Evolutionary conservation across 192 early-diverging fungal genomes (phyloP), one percentile per base, ranked within the genome.

Genomic region (Geranomyces michiganensis): DNA sequence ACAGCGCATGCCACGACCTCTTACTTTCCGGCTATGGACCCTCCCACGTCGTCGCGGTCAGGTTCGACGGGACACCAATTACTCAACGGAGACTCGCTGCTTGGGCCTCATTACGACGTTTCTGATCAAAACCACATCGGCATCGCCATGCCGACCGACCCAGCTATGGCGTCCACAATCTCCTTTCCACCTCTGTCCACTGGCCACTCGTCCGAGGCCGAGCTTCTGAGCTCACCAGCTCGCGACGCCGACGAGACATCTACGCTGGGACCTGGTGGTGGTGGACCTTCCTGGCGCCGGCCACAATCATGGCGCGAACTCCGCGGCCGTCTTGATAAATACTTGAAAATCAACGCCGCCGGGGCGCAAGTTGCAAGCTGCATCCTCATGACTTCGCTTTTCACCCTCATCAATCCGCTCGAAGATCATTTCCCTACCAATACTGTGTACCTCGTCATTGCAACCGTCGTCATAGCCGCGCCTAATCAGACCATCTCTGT

Each of bases 401-500:
- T 73, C 32, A 65, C 63, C 0, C 51, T 73, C 7, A 73, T 73
- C 62, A 73, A 59, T 12, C 71, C 71, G 21, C 15, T 73, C 12
- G 51, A 66, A 56, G 64, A 65, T 9, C 4, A 0, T 17, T 65
- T 30, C n/a, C 62, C 71, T 8, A 55, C 53, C 7, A 73, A 73
- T 44, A 62, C 71, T 33, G 51, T 73, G 0, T 73, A 66, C 43
- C 17, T 73, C 21, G 55, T 44, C 15, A 56, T 73, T 14, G 62
- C 71, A 6, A 51, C 64, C 9, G 43, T 73, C 29, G 64, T 73
- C 41, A 48, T 65, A 15, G 48, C 71, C 24, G 15, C 47, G 33
- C 71, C 71, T 24, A 73, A 73, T 58, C 71, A 73, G 44, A 65
- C 71, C 14, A 53, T 53, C 0, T 73, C 71, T 3, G 41, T 73